Evolutionary conservation across 129 eudicot species (phyloP), one percentile per base, ranked within the genome.

Genomic region (Flaveria linearis): DNA sequence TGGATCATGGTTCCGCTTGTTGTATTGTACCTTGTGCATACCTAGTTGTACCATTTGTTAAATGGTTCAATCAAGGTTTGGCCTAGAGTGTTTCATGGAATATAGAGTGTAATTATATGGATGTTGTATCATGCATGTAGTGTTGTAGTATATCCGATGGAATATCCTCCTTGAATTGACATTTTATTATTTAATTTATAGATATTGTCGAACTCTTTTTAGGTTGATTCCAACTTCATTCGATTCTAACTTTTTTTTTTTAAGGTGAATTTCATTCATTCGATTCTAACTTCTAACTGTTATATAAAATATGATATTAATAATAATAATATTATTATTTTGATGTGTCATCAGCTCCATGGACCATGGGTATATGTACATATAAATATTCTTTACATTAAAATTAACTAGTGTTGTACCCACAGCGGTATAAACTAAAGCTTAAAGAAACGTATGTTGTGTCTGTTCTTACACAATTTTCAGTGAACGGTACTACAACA

Each of bases 71-170:
- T 39, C 39, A 41, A 56, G 49, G 52, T 36, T 33, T 72, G 66
- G 52, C 76, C 26, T 9, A 52, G 41, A 22, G 20, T 39, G 57
- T 73, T 73, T 22, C 33, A 53, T 72, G 53, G 77, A 55, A 55
- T 57, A 53, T 73, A 5, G 17, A 17, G 30, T 68, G 18, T 18
- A 9, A 5, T 18, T 20, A 36, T 69, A 25, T 22, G 73, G 13
- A 5, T 69, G 43, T 23, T 65, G 25, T 4, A 45, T 20, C 57
- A 45, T 45, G 55, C n/a, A 68, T 68, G 39, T 11, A 45, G 30
- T 1, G 70, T 15, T 3, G 70, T 30, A 9, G 70, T 68, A 68
- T 45, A 68, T 68, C 17, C 33, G 0, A 9, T 68, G 4, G 33
- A 68, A 42, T 68, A 42, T 68, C 1, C 72, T 17, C 52, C 8